These are phyloP conservation scores for Lactifluus piperatus DNA, from an alignment of 768 basidiomycete genomes.

Conservation along the genomic window DNA sequence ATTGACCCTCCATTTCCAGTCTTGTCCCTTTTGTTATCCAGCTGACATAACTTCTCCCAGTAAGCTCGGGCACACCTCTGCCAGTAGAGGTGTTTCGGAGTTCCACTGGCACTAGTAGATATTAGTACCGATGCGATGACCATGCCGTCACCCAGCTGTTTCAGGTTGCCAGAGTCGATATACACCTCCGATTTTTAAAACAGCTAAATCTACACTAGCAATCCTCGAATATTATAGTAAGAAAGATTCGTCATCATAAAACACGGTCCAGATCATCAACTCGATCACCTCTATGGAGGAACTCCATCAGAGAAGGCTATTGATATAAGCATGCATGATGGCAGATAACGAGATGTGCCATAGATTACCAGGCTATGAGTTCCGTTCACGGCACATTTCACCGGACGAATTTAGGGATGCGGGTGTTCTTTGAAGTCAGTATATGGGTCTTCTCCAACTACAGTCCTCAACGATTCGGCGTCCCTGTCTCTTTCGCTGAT, in stretches of 20 bases:
- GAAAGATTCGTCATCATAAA: not conserved
- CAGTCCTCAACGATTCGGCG: conserved; percentile 23
- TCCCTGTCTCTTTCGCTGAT: conserved; percentile 25
- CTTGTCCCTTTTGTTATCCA: too few relatives aligned
- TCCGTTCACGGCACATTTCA: not conserved
- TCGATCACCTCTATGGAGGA: not conserved
- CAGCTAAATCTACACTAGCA: not conserved
- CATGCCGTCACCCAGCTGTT: too few relatives aligned
- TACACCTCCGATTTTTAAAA: not conserved
- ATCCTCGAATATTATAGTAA: not conserved
- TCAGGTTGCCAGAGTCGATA: not conserved
- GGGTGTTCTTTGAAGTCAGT: conserved; percentile 36
- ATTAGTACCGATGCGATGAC: too few relatives aligned
- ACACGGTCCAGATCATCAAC: too few relatives aligned
- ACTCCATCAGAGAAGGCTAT: not conserved
- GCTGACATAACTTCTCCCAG: too few relatives aligned
- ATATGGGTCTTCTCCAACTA: conserved; percentile 45
- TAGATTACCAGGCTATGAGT: not conserved
- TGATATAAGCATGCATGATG: not conserved
- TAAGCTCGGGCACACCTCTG: too few relatives aligned
- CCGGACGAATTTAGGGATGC: not conserved
- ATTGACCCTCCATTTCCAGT: too few relatives aligned
- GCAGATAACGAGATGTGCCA: not conserved
- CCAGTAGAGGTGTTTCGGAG: too few relatives aligned
- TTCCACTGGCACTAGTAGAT: too few relatives aligned